phyloP scores from a whole-genome alignment of 2,329 filamentous ascomycete genomes.

The Colletotrichum sp. region DNA sequence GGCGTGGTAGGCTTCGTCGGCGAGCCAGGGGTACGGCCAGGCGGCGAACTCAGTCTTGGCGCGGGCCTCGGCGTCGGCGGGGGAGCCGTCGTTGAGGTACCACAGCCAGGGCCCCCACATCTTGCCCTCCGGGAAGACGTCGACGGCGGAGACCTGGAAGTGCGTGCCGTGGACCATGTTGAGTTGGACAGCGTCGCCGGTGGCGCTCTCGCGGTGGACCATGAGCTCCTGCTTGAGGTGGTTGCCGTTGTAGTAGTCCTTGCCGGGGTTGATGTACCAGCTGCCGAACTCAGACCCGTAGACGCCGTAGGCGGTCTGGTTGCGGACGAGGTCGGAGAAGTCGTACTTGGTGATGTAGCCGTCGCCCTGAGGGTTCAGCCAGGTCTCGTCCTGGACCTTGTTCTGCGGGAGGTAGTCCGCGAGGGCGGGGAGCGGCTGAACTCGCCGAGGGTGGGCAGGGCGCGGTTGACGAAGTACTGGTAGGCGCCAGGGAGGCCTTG shows the following conservation, averaged over 20 bases:
- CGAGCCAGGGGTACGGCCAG: slow-evolving; percentile 57
- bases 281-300: slow-evolving; percentile 54
- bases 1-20: slow-evolving; percentile 50
- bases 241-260: slow-evolving; percentile 58
- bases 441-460: slow-evolving; percentile 51
- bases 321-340: slow-evolving; percentile 35
- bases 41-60: slow-evolving; percentile 43
- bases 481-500: slow-evolving; percentile 56
- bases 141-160: slow-evolving; percentile 41
- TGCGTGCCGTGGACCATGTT: slow-evolving; percentile 61
- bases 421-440: slow-evolving; percentile 49
- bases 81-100: slow-evolving; percentile 48
- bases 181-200: slow-evolving; percentile 55
- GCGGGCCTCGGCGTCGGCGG: slow-evolving; percentile 43
- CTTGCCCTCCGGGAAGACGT: slow-evolving; percentile 43
- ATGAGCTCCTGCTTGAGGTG: slow-evolving; percentile 59
- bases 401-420: slow-evolving; percentile 46
- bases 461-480: slow-evolving; percentile 58
- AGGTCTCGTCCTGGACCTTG: slow-evolving; percentile 60
- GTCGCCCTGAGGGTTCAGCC: slow-evolving; percentile 38
- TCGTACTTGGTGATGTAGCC: slow-evolving; percentile 58
- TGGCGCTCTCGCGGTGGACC: slow-evolving; percentile 54
- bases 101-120: slow-evolving; percentile 47
- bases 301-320: slow-evolving; percentile 52
- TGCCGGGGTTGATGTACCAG: slow-evolving; percentile 56